phyloP scores from a whole-genome alignment of 106 monocot species.

The Dendrobium huoshanense region DNA sequence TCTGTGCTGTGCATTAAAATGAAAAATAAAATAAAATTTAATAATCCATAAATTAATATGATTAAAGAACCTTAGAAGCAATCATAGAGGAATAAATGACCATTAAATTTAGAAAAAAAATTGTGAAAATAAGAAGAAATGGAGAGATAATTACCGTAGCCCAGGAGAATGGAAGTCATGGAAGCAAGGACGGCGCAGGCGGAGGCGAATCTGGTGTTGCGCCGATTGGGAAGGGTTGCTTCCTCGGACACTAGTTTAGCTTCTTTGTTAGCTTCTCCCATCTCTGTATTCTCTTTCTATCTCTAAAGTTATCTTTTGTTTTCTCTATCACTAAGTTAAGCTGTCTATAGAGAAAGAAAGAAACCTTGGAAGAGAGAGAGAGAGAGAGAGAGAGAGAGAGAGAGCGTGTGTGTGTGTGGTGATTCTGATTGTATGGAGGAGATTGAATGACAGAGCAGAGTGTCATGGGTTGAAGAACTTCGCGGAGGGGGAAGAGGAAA shows the following conservation, averaged over 20 bases:
- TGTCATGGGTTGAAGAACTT: too few species aligned
- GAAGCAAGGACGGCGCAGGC: slow-evolving; percentile 51
- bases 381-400: background rate
- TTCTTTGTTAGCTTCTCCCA: background rate
- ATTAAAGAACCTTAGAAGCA: too few species aligned
- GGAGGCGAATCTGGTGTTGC: slow-evolving; percentile 23
- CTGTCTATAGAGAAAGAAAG: background rate
- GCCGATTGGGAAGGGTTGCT: slow-evolving; percentile 1
- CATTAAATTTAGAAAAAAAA: background rate
- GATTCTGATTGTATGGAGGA: too few species aligned
- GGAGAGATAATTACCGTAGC: slow-evolving; percentile 29
- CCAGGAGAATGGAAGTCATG: slow-evolving; percentile 40
- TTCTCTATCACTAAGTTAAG: background rate
- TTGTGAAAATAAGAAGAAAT: background rate
- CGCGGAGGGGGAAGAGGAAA: too few species aligned
- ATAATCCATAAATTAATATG: too few species aligned
- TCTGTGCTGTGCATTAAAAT: too few species aligned
- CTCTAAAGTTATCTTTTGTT: background rate
- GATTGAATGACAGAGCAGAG: too few species aligned
- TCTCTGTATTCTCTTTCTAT: background rate
- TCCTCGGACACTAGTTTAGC: background rate
- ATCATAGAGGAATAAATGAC: too few species aligned
- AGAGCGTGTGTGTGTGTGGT: too few species aligned
- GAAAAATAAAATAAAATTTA: too few species aligned
- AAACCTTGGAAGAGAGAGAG: background rate